Conservation (phyloP, 768 basidiomycete genomes). For the Boletus subcaerulescens region DNA sequence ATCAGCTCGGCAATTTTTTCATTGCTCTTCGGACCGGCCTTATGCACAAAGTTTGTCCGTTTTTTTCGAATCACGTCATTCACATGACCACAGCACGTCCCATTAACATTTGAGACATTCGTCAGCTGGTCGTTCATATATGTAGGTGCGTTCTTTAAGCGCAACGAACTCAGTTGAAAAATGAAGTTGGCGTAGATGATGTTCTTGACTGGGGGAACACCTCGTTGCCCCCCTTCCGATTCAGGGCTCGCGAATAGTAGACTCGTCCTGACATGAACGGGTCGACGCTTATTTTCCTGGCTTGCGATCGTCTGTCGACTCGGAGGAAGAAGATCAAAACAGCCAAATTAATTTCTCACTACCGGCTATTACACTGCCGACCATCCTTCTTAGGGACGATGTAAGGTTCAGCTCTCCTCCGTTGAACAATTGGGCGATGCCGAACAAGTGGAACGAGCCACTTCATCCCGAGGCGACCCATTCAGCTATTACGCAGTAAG, state of each 20-base stretch:
- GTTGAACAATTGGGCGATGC: conserved; percentile 11
- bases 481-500: conserved; percentile 42
- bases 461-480: conserved; percentile 36
- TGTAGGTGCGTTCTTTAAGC: conserved; percentile 19
- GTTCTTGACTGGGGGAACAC: conserved; percentile 9
- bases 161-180: conserved; percentile 18
- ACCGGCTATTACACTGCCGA: conserved; percentile 17
- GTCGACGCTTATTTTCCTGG: neutral
- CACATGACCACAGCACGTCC: conserved; percentile 18
- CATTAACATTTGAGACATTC: conserved; percentile 11
- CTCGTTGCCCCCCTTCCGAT: conserved; percentile 6
- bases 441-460: conserved; percentile 22
- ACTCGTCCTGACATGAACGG: conserved; percentile 8
- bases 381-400: conserved; percentile 5
- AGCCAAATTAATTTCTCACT: conserved; percentile 5
- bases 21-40: conserved; percentile 15
- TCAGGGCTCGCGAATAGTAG: neutral
- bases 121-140: conserved; percentile 19
- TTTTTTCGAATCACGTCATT: conserved; percentile 28
- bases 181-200: conserved; percentile 1
- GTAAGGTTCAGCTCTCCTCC: conserved; percentile 8
- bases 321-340: conserved; percentile 6
- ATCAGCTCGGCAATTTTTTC: conserved; percentile 11
- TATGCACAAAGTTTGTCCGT: conserved; percentile 26
- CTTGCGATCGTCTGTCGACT: conserved; percentile 7